Evolutionary conservation across 345 rosid genomes (phyloP).

Genomic region (Eucalyptus virginea): DNA sequence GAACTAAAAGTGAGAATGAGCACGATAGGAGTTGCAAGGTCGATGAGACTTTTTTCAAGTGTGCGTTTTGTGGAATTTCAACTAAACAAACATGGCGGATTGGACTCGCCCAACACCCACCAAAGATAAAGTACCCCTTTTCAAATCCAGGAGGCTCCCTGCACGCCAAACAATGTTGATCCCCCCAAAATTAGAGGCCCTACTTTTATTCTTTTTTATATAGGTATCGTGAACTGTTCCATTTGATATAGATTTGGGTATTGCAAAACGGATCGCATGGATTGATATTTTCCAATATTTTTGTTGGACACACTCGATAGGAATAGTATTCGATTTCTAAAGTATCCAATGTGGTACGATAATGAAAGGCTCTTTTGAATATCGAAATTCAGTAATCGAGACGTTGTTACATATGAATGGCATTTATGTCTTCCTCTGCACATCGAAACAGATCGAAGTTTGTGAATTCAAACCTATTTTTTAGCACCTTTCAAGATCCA

Average conservation of each 20-base stretch:
- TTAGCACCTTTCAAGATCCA: neutral
- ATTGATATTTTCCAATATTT: neutral
- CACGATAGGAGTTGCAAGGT: neutral
- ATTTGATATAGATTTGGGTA: neutral
- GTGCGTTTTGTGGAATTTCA: neutral
- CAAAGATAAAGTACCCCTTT: neutral
- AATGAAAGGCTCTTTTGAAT: neutral
- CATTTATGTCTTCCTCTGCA: neutral
- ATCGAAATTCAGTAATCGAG: neutral
- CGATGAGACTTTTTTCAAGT: neutral
- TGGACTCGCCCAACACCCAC: neutral
- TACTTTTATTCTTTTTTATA: neutral
- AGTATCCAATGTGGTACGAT: neutral
- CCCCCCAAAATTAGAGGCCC: neutral
- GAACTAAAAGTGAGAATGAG: neutral
- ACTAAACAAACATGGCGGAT: neutral
- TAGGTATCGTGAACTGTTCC: rapidly evolving
- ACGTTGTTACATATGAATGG: neutral
- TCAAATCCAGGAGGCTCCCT: neutral
- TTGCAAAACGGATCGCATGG: rapidly evolving
- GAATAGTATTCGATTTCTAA: neutral
- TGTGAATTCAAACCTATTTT: neutral
- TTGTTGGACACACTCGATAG: neutral
- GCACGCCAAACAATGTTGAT: neutral
- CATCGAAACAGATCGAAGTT: neutral